Evolutionary conservation across 169 alveolate species (phyloP).

Genomic region (Cryptosporidium sp.): DNA sequence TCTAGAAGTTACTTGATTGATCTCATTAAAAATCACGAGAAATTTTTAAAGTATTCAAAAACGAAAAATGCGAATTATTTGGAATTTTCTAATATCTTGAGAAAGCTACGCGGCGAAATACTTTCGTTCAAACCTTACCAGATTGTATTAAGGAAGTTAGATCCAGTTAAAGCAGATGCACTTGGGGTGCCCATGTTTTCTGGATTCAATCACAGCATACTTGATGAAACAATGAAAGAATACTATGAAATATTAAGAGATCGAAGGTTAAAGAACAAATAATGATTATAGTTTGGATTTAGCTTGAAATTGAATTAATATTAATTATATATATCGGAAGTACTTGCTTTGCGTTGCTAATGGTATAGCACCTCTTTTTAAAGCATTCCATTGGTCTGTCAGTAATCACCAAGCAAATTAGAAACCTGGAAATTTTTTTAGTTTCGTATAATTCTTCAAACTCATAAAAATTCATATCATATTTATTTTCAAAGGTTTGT

Average conservation of each 20-base stretch:
- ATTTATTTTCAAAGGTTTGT: slow-evolving; percentile 11
- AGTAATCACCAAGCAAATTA: slow-evolving; percentile 45
- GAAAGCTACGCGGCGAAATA: slow-evolving; percentile 36
- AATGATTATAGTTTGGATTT: slow-evolving; percentile 2
- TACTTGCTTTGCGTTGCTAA: slow-evolving; percentile 2
- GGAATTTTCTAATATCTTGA: neutral
- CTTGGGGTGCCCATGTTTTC: slow-evolving; percentile 71
- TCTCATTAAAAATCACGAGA: slow-evolving; percentile 20
- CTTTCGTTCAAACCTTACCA: slow-evolving; percentile 60
- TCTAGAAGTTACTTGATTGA: slow-evolving; percentile 50
- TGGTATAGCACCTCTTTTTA: neutral
- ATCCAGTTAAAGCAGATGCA: slow-evolving; percentile 74
- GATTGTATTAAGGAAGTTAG: slow-evolving; percentile 47
- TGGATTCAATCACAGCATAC: slow-evolving; percentile 24
- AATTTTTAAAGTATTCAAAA: slow-evolving; percentile 17
- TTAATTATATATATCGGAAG: slow-evolving; percentile 65
- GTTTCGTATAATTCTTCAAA: slow-evolving; percentile 3
- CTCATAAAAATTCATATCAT: slow-evolving; percentile 9
- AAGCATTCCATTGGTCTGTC: neutral
- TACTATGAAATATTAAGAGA: slow-evolving; percentile 33
- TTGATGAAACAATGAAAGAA: slow-evolving; percentile 33
- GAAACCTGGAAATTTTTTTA: slow-evolving; percentile 34
- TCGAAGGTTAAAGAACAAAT: neutral
- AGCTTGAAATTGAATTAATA: slow-evolving; percentile 1
- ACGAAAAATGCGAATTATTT: neutral